phyloP scores from a whole-genome alignment of 1,284 basidiomycete genomes.

The Microbotryum lychnidis-dioicae region DNA sequence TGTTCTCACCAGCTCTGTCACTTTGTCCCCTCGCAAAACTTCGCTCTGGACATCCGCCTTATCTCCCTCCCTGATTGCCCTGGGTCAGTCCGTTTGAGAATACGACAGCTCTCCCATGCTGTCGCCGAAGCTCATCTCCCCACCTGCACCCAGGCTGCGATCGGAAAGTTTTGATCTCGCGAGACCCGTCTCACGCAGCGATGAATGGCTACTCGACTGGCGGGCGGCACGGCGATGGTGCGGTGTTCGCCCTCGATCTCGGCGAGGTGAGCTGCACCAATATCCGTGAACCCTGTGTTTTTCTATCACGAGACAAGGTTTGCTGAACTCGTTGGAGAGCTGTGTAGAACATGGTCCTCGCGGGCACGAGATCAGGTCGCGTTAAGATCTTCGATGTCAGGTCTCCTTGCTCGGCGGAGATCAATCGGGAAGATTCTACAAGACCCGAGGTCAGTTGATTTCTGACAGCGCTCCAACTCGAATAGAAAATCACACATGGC shows the following conservation, averaged over 20 bases:
- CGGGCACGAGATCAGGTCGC: conserved; percentile 17
- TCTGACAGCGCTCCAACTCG: background rate
- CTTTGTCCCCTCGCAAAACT: conserved; percentile 25
- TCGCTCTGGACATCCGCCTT: conserved; percentile 27
- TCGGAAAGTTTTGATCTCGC: conserved; percentile 17
- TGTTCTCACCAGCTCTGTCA: conserved; percentile 1
- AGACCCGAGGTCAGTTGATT: conserved; percentile 13
- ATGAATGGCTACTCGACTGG: conserved; percentile 21
- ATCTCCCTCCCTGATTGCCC: conserved; percentile 14
- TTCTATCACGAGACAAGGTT: background rate
- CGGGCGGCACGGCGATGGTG: conserved; percentile 20
- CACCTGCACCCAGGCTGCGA: conserved; percentile 16
- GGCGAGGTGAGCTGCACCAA: conserved; percentile 11
- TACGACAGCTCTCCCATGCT: too few species aligned
- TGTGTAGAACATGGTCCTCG: conserved; percentile 19
- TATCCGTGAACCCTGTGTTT: background rate
- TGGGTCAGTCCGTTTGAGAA: conserved; percentile 11
- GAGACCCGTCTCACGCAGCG: conserved; percentile 2
- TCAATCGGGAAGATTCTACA: background rate
- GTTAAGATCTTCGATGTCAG: conserved; percentile 22
- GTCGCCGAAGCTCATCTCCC: background rate
- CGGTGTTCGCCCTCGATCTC: conserved; percentile 28
- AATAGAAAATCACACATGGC: background rate
- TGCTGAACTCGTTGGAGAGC: background rate
- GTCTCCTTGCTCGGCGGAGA: background rate